Conservation (phyloP, 2,329 filamentous ascomycete genomes). For the Cercospora sojina region DNA sequence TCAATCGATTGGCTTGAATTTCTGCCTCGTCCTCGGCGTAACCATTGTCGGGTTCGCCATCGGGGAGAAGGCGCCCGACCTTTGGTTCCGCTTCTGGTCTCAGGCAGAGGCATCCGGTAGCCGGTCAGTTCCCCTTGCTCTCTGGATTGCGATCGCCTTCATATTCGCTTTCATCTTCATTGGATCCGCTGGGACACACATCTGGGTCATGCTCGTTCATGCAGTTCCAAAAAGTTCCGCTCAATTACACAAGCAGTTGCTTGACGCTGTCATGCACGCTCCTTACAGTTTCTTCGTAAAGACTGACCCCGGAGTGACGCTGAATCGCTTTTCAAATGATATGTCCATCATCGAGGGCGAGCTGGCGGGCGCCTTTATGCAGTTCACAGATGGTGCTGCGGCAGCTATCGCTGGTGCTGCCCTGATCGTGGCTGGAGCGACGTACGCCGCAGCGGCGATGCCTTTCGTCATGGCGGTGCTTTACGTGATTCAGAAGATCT, state of each 20-base stretch:
- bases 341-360: conserved; percentile 49
- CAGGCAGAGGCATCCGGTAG: conserved; percentile 31
- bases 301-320: conserved; percentile 47
- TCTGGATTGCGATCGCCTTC: conserved; percentile 21
- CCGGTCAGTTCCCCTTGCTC: conserved; percentile 9
- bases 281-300: conserved; percentile 46
- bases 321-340: conserved; percentile 53
- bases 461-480: conserved; percentile 42
- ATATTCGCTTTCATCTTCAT: conserved; percentile 21
- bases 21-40: conserved; percentile 34
- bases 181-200: conserved; percentile 14
- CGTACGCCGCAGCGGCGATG: conserved; percentile 43
- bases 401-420: conserved; percentile 38
- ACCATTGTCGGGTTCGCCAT: conserved; percentile 39
- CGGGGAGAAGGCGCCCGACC: conserved; percentile 40
- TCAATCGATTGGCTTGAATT: conserved; percentile 28
- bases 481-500: conserved; percentile 48
- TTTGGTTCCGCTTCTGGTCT: conserved; percentile 54
- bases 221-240: conserved; percentile 25
- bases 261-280: conserved; percentile 28
- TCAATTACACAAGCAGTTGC: conserved; percentile 23
- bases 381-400: conserved; percentile 11
- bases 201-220: conserved; percentile 25
- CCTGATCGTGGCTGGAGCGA: conserved; percentile 43
- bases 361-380: conserved; percentile 38